Base-by-base conservation (phyloP, 2,329 filamentous ascomycete genomes). In the Aschersonia sp. region DNA sequence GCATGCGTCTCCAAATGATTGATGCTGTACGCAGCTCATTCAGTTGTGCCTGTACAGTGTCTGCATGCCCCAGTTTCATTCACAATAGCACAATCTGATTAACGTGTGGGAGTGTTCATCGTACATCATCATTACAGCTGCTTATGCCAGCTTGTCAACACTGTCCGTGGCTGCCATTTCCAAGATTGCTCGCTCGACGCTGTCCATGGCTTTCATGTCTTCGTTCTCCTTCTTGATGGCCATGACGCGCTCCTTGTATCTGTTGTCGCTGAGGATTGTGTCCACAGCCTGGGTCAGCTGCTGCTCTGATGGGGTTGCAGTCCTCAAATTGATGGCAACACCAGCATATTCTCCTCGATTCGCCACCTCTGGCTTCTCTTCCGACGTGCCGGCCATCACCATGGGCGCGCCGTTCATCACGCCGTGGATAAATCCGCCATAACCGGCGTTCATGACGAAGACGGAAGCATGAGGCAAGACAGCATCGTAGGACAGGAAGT, bases 391-490 rank as follows among this genome's bases (percentile, higher is more conserved):
- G 0, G 68, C 64, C 30, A 74, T 56, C 2, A 75, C 65, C 55
- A 74, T 63, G 1, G 72, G 71, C 28, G 73, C 66, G 0, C 69
- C 69, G 48, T 69, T 64, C 31, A 64, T 60, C 3, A 73, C 56
- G 3, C 63, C 65, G 48, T 74, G 69, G 29, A 65, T 61, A 45
- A 73, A 64, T 1, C 68, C 69, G 4, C 71, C 69, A 48, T 71
- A 75, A 3, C 72, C 71, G 9, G 65, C 72, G 45, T 74, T 75
- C 9, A 64, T 64, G 12, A 75, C 60, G 31, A 74, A 70, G 1
- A 71, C 61, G 41, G 66, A 69, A 32, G 61, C 60, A 54, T 72
- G 51, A 1, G 66, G 65, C 1, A 76, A 59, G 1, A 74, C 50
- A 0, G 62, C 57, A 49, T 75, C 69, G 51, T 74, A 75, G 3